Evolutionary conservation across 202 grass and related monocot species (phyloP).

Genomic region (Elaeis oleifera): DNA sequence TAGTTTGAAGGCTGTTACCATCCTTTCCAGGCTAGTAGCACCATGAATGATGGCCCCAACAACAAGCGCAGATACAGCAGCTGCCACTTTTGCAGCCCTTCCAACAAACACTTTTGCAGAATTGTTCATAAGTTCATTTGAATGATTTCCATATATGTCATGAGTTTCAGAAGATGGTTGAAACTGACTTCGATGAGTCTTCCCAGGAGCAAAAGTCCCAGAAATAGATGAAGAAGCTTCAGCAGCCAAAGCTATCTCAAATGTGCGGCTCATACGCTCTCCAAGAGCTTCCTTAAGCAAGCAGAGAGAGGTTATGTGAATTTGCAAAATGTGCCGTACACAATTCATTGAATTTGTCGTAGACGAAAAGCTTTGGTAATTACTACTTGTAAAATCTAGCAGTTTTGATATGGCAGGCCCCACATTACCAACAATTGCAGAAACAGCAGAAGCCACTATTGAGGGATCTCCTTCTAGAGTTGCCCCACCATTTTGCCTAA

Average conservation of each 20-base stretch:
- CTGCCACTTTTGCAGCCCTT: slow-evolving; percentile 63
- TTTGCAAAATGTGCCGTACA: slow-evolving; percentile 57
- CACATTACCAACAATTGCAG: slow-evolving; percentile 74
- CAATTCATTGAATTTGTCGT: slow-evolving; percentile 45
- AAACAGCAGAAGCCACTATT: slow-evolving; percentile 65
- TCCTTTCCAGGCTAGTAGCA: slow-evolving; percentile 66
- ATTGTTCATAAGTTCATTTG: slow-evolving; percentile 54
- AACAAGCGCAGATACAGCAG: slow-evolving; percentile 83
- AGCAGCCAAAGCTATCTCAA: slow-evolving; percentile 77
- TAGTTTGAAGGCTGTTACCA: slow-evolving; percentile 74
- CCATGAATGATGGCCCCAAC: slow-evolving; percentile 83
- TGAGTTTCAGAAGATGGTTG: slow-evolving; percentile 77
- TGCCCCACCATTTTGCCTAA: slow-evolving; percentile 60
- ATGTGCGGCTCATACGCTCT: slow-evolving; percentile 56
- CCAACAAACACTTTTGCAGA: slow-evolving; percentile 56
- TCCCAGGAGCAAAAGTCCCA: slow-evolving; percentile 56
- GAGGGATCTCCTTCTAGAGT: slow-evolving; percentile 69
- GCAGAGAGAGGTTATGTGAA: slow-evolving; percentile 83
- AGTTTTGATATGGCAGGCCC: slow-evolving; percentile 68
- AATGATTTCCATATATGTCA: slow-evolving; percentile 71
- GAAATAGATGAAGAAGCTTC: slow-evolving; percentile 76
- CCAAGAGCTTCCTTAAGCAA: slow-evolving; percentile 94
- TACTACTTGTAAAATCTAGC: slow-evolving; percentile 64
- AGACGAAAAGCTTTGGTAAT: slow-evolving; percentile 51
- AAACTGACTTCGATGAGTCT: slow-evolving; percentile 82